Evolutionary conservation across 192 early-diverging fungal species (phyloP).

Genomic region (Backusella psychrophila): DNA sequence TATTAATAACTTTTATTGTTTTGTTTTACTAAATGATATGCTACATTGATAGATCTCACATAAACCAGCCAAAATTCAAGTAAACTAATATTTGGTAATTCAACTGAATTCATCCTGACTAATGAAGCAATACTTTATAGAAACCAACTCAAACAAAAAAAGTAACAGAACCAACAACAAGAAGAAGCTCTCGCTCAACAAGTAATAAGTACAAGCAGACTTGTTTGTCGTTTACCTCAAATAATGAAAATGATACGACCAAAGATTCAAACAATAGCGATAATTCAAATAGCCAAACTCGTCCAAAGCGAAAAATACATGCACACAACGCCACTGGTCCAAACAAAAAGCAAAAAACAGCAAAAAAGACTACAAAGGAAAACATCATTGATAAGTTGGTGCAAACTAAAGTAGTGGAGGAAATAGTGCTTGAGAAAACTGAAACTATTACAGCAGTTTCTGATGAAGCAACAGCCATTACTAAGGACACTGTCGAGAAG

Average conservation of each 20-base stretch:
- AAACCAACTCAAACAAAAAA: background rate
- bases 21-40: background rate
- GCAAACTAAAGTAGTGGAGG: background rate
- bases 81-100: background rate
- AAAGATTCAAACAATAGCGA: background rate
- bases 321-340: background rate
- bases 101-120: background rate
- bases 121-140: background rate
- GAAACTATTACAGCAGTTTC: background rate
- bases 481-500: background rate
- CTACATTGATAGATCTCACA: background rate
- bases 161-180: background rate
- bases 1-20: background rate
- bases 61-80: conserved; percentile 5
- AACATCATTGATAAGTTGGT: background rate
- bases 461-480: background rate
- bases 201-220: background rate
- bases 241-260: background rate
- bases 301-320: background rate
- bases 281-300: background rate
- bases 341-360: conserved; percentile 6
- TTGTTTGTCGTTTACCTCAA: background rate
- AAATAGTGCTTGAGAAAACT: background rate
- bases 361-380: background rate
- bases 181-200: background rate